Base-by-base conservation (phyloP, 257 asterid genomes). In the Linderniella brevidens region DNA sequence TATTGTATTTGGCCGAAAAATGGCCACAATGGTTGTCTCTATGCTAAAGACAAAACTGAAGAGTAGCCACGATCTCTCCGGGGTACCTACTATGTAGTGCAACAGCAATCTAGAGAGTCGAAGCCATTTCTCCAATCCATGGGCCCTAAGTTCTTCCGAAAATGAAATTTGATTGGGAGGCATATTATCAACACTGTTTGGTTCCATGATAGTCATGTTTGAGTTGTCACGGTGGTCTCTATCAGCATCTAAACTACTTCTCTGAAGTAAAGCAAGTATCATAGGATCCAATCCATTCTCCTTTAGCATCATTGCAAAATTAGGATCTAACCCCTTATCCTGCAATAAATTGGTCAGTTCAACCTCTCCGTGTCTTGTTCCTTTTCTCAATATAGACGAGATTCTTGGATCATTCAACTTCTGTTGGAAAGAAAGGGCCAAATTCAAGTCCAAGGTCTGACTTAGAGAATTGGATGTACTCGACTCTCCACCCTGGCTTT, bases 171-270 rank as follows among this genome's bases (percentile, higher is more conserved):
- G 92, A 77, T 85, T 81, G 46, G 86, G 78, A 29, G 68, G 62
- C 63, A 66, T 64, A 58, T 75, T 78, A 62, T 74, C 82, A 58
- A 69, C 77, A 39, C 74, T 73, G 64, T 75, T 81, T 12, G 86
- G 57, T 59, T 81, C 93, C 60, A 64, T 56, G 53, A 66, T 53
- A 39, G 78, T 73, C 58, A 61, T 52, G 67, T 77, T 73, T 37
- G 88, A 71, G 64, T 81, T 73, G 70, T 90, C 96, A 47, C 78
- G 71, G 61, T 81, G 92, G 64, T 90, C 99, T 66, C 99, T 77
- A 79, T 90, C 99, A 12, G 94, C 99, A 67, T 90, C 99, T 83
- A 90, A 71, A 62, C 99, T 90, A 68, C 96, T 90, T 66, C 99
- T 71, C 63, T 90, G 96, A 62, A 90, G 84, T 62, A 90, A 74